Percentiles rank a stretch among this genome's conserved stretches.
Conservation (phyloP, 2,329 filamentous ascomycete genomes). For the Ophiostoma ips region DNA sequence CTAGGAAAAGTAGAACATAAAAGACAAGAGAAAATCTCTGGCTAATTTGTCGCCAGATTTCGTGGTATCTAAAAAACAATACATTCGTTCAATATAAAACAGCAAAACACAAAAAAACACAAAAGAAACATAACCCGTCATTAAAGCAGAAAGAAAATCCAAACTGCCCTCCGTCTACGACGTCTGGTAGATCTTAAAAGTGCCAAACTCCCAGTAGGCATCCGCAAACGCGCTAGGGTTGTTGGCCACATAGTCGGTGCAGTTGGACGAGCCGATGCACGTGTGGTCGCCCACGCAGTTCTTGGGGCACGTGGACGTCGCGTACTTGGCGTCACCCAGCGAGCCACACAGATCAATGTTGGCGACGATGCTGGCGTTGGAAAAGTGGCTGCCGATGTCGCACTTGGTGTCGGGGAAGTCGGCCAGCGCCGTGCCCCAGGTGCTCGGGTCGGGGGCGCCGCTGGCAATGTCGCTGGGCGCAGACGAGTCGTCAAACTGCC, state of each 20-base stretch:
- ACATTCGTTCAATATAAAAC: no score
- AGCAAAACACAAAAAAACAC: background rate
- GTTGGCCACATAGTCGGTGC: constrained; percentile 42
- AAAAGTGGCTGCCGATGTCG: constrained; percentile 44
- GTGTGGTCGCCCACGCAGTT: constrained; percentile 12
- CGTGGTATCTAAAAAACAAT: no score
- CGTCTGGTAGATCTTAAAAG: constrained; percentile 42
- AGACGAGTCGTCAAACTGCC: constrained; percentile 38
- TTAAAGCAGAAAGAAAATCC: no score
- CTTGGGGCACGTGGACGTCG: constrained; percentile 27
- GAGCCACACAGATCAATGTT: constrained; percentile 54
- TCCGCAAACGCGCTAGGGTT: constrained; percentile 40
- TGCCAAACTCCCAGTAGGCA: constrained; percentile 52
- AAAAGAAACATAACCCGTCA: no score
- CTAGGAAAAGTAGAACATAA: background rate
- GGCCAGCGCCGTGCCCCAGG: constrained; percentile 47
- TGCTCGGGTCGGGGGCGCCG: constrained; percentile 40
- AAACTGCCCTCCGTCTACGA: constrained; percentile 7
- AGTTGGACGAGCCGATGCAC: constrained; percentile 31
- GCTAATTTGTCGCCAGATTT: no score
- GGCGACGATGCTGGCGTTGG: constrained; percentile 50
- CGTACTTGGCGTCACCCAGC: constrained; percentile 34
- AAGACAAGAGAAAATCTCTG: no score
- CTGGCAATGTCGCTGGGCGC: constrained; percentile 39
- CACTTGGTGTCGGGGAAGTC: constrained; percentile 53